A percentile compares a stretch with the other conserved stretches of the same genome.
phyloP scores from a whole-genome alignment of 768 basidiomycete genomes.

The Daedaleopsis sinensis region DNA sequence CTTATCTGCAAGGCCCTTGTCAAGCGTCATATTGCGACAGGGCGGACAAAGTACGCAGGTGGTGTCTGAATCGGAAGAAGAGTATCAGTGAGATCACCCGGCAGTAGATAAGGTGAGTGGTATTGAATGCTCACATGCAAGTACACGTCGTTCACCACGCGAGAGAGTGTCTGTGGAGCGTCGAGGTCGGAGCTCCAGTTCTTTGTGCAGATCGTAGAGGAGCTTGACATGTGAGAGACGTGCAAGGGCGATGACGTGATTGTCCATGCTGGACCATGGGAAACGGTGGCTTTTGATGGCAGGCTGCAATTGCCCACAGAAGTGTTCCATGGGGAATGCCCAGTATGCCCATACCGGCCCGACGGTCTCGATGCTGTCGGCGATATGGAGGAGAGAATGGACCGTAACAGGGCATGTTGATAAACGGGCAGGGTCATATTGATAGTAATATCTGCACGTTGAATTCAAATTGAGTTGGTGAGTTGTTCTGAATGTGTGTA shows the following conservation, averaged over 20 bases:
- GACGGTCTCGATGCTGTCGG: conserved; percentile 25
- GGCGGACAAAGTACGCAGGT: too few relatives aligned
- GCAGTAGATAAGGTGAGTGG: too few relatives aligned
- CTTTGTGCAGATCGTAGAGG: too few relatives aligned
- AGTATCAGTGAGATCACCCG: too few relatives aligned
- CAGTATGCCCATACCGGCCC: too few relatives aligned
- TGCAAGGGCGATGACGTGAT: conserved; percentile 7
- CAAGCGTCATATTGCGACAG: too few relatives aligned
- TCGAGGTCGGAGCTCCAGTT: too few relatives aligned
- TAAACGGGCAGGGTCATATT: conserved; percentile 24
- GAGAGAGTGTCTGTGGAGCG: too few relatives aligned
- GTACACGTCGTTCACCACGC: too few relatives aligned
- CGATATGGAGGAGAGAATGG: conserved; percentile 35
- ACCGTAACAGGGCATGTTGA: conserved; percentile 34
- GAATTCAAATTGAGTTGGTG: neutral
- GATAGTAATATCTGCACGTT: conserved; percentile 34
- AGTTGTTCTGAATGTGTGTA: neutral
- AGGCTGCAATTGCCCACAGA: conserved; percentile 25
- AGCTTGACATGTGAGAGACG: conserved; percentile 16
- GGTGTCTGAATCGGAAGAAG: too few relatives aligned
- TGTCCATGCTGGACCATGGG: conserved; percentile 20
- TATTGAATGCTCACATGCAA: too few relatives aligned
- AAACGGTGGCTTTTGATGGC: conserved; percentile 20
- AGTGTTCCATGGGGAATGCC: conserved; percentile 33
- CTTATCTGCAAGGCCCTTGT: too few relatives aligned